These are phyloP conservation scores for Pseudophaeomoniella oleicola DNA, from an alignment of 2,329 filamentous ascomycete species.

Conservation along the genomic window DNA sequence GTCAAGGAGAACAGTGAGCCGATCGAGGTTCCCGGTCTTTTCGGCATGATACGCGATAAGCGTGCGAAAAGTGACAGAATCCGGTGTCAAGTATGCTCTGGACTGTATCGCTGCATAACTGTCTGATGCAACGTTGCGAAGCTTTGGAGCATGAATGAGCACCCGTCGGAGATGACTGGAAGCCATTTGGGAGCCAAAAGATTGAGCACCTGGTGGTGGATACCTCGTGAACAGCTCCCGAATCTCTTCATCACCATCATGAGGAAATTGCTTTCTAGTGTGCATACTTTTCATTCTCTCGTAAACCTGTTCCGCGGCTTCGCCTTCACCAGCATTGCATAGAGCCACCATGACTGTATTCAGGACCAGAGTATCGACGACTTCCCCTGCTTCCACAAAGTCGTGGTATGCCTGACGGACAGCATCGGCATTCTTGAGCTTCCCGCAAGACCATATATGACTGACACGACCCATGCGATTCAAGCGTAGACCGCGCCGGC, in stretches of 20 bases:
- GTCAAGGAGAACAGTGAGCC: conserved; percentile 54
- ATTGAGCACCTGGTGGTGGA: conserved; percentile 21
- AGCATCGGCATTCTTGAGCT: conserved; percentile 56
- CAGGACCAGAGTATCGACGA: conserved; percentile 74
- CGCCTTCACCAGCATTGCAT: conserved; percentile 59
- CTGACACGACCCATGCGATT: conserved; percentile 72
- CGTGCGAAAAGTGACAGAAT: conserved; percentile 66
- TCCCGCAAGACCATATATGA: conserved; percentile 70
- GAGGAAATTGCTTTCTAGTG: conserved; percentile 16
- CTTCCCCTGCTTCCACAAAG: conserved; percentile 70
- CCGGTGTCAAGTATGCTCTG: conserved; percentile 51
- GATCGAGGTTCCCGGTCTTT: conserved; percentile 54
- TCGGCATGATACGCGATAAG: conserved; percentile 62
- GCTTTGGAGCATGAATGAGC: conserved; percentile 28
- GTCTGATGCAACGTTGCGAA: conserved; percentile 35
- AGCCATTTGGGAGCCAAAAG: conserved; percentile 22
- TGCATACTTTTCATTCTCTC: conserved; percentile 62
- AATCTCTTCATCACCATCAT: conserved; percentile 18
- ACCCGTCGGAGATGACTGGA: conserved; percentile 29
- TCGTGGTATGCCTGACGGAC: conserved; percentile 66
- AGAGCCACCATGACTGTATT: conserved; percentile 77
- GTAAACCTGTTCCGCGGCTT: conserved; percentile 68
- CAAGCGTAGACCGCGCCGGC: conserved; percentile 47
- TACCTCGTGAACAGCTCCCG: conserved; percentile 10
- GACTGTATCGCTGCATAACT: conserved; percentile 49